phyloP scores from a whole-genome alignment of 1,139 yeast genomes.

The Protomyces lactucae-debilis region DNA sequence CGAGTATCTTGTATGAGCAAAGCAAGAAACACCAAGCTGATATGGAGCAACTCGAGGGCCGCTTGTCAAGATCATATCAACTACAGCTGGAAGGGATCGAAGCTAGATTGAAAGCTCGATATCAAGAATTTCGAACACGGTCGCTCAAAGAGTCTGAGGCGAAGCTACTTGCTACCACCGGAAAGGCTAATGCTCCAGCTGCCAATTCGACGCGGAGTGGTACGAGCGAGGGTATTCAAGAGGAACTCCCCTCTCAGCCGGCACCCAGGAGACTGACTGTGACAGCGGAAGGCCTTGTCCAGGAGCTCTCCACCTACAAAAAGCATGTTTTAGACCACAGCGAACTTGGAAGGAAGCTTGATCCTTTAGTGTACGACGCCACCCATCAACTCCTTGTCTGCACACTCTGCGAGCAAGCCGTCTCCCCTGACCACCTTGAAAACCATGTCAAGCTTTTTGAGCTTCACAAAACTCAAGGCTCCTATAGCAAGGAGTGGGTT shows the following conservation, averaged over 20 bases:
- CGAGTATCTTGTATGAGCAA: background rate
- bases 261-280: background rate
- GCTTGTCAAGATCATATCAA: background rate
- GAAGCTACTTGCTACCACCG: background rate
- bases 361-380: too few species aligned
- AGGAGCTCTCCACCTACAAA: background rate
- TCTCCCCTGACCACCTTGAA: too few species aligned
- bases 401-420: too few species aligned
- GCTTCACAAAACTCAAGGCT: too few species aligned
- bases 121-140: background rate
- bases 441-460: too few species aligned
- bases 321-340: background rate
- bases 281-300: background rate
- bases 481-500: too few species aligned
- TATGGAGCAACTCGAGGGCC: conserved; percentile 1
- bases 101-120: background rate
- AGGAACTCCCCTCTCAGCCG: background rate
- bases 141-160: background rate
- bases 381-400: too few species aligned
- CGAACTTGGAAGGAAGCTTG: background rate
- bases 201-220: too few species aligned
- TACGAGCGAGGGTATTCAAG: background rate
- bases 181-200: too few species aligned
- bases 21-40: conserved; percentile 4
- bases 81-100: background rate